phyloP scores from a whole-genome alignment of 495 filamentous ascomycete genomes.

The Bombardia bombarda region DNA sequence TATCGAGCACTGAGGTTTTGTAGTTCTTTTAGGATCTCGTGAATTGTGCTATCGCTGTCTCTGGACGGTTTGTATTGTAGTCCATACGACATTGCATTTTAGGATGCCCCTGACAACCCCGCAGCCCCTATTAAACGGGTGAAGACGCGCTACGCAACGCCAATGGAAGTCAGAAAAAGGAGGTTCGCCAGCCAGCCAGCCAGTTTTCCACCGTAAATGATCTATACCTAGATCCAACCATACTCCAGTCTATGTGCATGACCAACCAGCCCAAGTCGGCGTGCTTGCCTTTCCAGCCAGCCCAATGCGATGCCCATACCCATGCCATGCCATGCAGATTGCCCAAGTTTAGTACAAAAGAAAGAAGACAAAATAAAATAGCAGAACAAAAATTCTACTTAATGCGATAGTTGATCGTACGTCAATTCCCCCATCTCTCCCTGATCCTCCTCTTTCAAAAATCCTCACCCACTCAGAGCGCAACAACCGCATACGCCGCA shows the following conservation, averaged over 20 bases:
- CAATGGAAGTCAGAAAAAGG: background rate
- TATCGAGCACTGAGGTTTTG: no score
- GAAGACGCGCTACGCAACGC: no score
- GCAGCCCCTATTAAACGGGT: no score
- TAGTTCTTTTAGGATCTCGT: no score
- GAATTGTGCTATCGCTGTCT: no score
- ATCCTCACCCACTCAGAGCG: background rate
- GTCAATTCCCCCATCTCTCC: background rate
- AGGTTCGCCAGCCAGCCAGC: background rate
- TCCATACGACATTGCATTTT: no score
- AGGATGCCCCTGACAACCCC: no score
- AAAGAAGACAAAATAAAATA: background rate
- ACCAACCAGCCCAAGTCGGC: background rate
- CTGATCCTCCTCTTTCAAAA: background rate
- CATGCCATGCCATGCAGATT: background rate
- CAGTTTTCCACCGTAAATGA: background rate
- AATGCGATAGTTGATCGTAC: no score
- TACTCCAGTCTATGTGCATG: background rate
- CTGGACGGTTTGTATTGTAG: no score
- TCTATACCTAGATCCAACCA: background rate
- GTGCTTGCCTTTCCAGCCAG: no score
- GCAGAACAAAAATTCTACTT: background rate
- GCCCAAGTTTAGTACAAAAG: background rate
- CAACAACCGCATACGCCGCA: constrained; percentile 4
- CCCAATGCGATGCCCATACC: background rate